These are phyloP conservation scores for Mortierella sp. DNA, from an alignment of 371 early-diverging fungal genomes.

Conservation along the genomic window DNA sequence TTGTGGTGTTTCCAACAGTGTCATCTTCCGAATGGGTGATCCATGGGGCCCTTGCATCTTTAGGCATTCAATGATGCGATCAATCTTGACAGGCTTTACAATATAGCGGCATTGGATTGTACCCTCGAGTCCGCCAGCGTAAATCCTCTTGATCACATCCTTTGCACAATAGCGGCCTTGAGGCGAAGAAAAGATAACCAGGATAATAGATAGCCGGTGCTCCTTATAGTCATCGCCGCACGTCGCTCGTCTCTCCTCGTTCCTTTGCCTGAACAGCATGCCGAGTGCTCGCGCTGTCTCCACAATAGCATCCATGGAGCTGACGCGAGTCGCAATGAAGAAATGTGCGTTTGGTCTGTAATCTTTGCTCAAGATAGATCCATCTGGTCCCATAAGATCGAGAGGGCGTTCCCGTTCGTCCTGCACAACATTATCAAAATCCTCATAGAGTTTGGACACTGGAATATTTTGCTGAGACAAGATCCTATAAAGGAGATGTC, in stretches of 20 bases:
- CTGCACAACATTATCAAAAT: slow-evolving; percentile 25
- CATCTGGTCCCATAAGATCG: slow-evolving; percentile 21
- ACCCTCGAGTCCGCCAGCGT: slow-evolving; percentile 25
- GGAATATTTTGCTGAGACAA: slow-evolving; percentile 25
- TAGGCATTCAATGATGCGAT: slow-evolving; percentile 39
- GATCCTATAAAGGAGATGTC: slow-evolving; percentile 26
- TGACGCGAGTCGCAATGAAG: slow-evolving; percentile 29
- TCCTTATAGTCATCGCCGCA: slow-evolving; percentile 14
- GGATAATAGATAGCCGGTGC: slow-evolving; percentile 23
- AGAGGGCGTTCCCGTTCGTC: slow-evolving; percentile 27
- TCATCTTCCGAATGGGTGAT: slow-evolving; percentile 9
- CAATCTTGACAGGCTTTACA: slow-evolving; percentile 38
- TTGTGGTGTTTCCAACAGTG: neutral
- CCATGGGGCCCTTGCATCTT: slow-evolving; percentile 18
- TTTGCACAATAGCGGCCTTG: slow-evolving; percentile 31
- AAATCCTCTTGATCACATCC: slow-evolving; percentile 37
- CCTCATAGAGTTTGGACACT: slow-evolving; percentile 35
- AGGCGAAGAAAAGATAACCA: slow-evolving; percentile 40
- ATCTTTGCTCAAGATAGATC: slow-evolving; percentile 15
- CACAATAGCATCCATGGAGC: slow-evolving; percentile 19
- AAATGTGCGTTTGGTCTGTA: slow-evolving; percentile 43
- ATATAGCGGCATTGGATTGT: slow-evolving; percentile 42
- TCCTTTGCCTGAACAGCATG: slow-evolving; percentile 26
- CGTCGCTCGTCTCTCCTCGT: slow-evolving; percentile 4
- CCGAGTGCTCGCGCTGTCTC: slow-evolving; percentile 30